These are phyloP conservation scores for Hymenoscyphus linearis DNA, from an alignment of 2,329 filamentous ascomycete species.

Conservation along the genomic window DNA sequence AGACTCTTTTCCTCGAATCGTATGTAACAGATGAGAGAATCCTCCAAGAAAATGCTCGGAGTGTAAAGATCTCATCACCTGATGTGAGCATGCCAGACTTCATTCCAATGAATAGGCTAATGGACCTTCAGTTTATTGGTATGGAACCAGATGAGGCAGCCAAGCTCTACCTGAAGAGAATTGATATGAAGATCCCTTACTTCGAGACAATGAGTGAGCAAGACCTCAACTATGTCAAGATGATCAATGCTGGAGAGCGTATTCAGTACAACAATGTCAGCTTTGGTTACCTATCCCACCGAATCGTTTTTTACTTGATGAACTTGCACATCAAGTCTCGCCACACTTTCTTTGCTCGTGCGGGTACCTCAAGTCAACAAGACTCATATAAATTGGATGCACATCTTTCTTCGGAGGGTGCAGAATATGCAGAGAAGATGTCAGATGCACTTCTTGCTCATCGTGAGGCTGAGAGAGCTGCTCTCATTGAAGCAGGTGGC, in stretches of 20 bases:
- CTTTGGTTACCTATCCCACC: slow-evolving; percentile 93
- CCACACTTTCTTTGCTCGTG: slow-evolving; percentile 86
- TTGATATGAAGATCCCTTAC: slow-evolving; percentile 86
- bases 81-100: slow-evolving; percentile 54
- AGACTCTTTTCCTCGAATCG: slow-evolving; percentile 96
- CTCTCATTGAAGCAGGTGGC: slow-evolving; percentile 63
- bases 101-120: slow-evolving; percentile 13
- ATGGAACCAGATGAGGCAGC: slow-evolving; percentile 93
- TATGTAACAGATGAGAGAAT: slow-evolving; percentile 90
- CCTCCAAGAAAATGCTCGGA: slow-evolving; percentile 91
- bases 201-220: slow-evolving; percentile 96
- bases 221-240: slow-evolving; percentile 96
- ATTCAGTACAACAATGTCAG: slow-evolving; percentile 96
- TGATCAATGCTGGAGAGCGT: slow-evolving; percentile 94
- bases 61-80: slow-evolving; percentile 95
- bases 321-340: slow-evolving; percentile 96
- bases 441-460: slow-evolving; percentile 76
- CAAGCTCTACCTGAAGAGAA: slow-evolving; percentile 82
- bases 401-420: slow-evolving; percentile 72
- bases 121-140: slow-evolving; percentile 63
- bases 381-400: slow-evolving; percentile 92
- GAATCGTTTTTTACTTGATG: slow-evolving; percentile 96
- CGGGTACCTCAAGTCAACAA: slow-evolving; percentile 80
- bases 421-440: slow-evolving; percentile 80
- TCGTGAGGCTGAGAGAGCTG: slow-evolving; percentile 73